Evolutionary conservation across 176 grass and related monocot species (phyloP).

Genomic region (Rhynchospora breviuscula): DNA sequence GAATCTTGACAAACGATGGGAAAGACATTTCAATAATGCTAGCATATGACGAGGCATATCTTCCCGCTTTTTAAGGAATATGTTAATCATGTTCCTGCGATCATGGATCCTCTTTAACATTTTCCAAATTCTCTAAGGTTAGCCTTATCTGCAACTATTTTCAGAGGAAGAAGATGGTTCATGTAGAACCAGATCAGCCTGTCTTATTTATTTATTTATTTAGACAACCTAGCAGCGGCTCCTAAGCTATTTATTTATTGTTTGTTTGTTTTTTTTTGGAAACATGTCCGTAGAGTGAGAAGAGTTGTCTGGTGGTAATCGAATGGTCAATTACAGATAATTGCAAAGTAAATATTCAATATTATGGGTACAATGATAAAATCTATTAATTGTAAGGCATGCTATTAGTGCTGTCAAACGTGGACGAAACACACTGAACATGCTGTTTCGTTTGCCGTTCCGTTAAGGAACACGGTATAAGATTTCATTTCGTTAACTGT

Average conservation of each 20-base stretch:
- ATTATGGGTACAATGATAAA: not conserved
- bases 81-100: not conserved
- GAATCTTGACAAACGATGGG: not conserved
- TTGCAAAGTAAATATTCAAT: too few relatives aligned
- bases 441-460: too few relatives aligned
- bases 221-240: too few relatives aligned
- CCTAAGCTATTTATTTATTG: too few relatives aligned
- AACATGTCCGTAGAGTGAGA: too few relatives aligned
- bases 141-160: not conserved
- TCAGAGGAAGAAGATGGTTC: not conserved
- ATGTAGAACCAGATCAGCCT: not conserved
- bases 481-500: too few relatives aligned
- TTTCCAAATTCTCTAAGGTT: not conserved
- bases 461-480: too few relatives aligned
- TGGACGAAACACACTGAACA: too few relatives aligned
- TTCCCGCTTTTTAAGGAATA: not conserved
- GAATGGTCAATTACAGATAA: not conserved
- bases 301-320: not conserved
- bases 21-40: slow-evolving; percentile 7
- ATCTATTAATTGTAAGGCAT: too few relatives aligned
- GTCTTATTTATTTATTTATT: too few relatives aligned
- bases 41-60: slow-evolving; percentile 12
- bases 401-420: too few relatives aligned
- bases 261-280: too few relatives aligned
- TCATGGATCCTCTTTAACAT: not conserved